Conservation (phyloP, 805 yeast species). For the Lipomyces lipofer region DNA sequence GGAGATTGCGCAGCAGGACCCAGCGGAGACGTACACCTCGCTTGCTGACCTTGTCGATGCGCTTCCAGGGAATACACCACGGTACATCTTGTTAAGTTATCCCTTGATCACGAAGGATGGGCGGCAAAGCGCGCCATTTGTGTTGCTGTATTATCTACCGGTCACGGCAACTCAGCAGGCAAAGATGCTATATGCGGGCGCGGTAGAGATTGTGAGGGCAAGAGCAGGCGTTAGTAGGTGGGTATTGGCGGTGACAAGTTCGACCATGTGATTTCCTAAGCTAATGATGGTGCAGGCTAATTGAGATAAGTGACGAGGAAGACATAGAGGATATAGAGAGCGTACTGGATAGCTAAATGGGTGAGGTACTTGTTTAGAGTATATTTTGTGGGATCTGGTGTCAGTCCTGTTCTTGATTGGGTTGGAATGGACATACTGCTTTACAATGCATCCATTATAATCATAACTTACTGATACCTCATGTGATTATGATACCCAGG, state of each 20-base stretch:
- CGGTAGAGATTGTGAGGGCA: slow-evolving; percentile 74
- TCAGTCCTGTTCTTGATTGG: too few species aligned
- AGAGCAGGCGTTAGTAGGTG: slow-evolving; percentile 72
- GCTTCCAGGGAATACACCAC: slow-evolving; percentile 78
- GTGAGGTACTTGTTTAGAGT: too few species aligned
- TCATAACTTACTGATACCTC: too few species aligned
- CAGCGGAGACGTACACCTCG: slow-evolving; percentile 33
- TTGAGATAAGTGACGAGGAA: slow-evolving; percentile 18
- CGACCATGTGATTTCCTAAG: not conserved
- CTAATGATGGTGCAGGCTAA: slow-evolving; percentile 3
- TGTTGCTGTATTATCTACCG: slow-evolving; percentile 85
- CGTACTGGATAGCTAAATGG: too few species aligned
- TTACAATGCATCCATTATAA: too few species aligned
- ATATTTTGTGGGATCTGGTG: too few species aligned
- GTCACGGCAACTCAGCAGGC: slow-evolving; percentile 78
- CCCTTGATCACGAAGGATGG: slow-evolving; percentile 74
- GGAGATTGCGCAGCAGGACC: slow-evolving; percentile 16
- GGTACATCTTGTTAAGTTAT: slow-evolving; percentile 73
- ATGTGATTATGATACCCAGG: too few species aligned
- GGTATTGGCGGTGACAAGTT: slow-evolving; percentile 35
- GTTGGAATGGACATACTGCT: too few species aligned
- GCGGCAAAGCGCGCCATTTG: slow-evolving; percentile 68
- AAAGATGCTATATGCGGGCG: slow-evolving; percentile 90
- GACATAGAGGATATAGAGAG: slow-evolving; percentile 7
- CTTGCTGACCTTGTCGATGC: slow-evolving; percentile 70